Percentiles rank a stretch among this genome's conserved stretches.
Conservation (phyloP, 1,284 basidiomycete species). For the Trametes versicolor region DNA sequence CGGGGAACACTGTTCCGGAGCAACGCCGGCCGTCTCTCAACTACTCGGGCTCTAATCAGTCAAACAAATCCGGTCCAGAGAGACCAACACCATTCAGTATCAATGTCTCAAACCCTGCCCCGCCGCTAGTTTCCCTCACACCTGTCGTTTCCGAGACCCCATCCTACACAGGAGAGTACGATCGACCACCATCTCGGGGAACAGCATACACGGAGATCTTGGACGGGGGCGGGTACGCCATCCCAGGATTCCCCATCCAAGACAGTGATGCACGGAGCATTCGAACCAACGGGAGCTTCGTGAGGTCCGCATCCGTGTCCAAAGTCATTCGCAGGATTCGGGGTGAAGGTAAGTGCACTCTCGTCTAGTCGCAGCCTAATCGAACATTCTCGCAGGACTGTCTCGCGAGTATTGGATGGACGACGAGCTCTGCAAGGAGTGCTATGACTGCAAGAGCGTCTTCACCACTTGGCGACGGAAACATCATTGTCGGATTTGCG, state of each 20-base stretch:
- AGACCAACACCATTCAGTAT: constrained; percentile 66
- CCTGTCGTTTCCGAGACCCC: constrained; percentile 81
- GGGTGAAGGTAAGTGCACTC: constrained; percentile 71
- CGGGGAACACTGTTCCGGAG: constrained; percentile 50
- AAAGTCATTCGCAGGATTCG: constrained; percentile 89
- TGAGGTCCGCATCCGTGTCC: constrained; percentile 83
- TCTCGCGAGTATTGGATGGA: constrained; percentile 97
- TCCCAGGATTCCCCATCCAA: constrained; percentile 86
- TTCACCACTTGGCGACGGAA: constrained; percentile 95
- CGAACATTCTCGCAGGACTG: constrained; percentile 59
- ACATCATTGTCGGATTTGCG: constrained; percentile 95
- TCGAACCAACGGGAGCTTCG: constrained; percentile 74
- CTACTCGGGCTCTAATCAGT: constrained; percentile 55
- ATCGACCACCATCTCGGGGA: constrained; percentile 65
- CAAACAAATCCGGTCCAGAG: constrained; percentile 60
- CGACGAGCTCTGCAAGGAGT: constrained; percentile 95
- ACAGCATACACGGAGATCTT: constrained; percentile 61
- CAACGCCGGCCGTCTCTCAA: constrained; percentile 65
- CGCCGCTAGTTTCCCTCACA: constrained; percentile 83
- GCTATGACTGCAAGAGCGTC: constrained; percentile 91
- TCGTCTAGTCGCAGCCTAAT: constrained; percentile 6
- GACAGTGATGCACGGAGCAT: constrained; percentile 82
- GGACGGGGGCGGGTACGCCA: constrained; percentile 72
- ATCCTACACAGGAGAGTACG: constrained; percentile 69
- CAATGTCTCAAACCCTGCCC: constrained; percentile 66